These are phyloP conservation scores for Dendrocalamus sinicus DNA, from an alignment of 176 grass and related monocot genomes.

Conservation along the genomic window DNA sequence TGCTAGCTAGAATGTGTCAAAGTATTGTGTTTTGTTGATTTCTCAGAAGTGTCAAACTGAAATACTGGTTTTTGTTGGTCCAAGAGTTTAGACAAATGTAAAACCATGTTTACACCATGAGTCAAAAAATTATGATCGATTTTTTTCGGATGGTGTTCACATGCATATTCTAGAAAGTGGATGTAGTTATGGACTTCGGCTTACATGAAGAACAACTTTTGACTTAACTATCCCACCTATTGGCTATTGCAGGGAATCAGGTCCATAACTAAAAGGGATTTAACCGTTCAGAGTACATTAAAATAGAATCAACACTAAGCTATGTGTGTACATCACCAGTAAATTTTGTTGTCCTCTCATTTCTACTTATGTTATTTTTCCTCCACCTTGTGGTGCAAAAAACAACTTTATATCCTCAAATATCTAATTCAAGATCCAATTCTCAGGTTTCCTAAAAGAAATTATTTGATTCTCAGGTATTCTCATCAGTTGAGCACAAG, in stretches of 20 bases:
- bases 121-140: neutral
- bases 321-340: neutral
- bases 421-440: neutral
- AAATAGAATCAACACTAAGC: constrained; percentile 4
- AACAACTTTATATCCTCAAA: neutral
- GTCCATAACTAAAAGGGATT: neutral
- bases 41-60: constrained; percentile 9
- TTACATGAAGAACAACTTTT: constrained; percentile 27
- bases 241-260: neutral
- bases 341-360: neutral
- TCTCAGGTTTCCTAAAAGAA: neutral
- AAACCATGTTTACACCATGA: constrained; percentile 39
- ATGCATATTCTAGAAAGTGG: constrained; percentile 1
- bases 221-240: neutral
- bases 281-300: neutral
- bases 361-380: neutral
- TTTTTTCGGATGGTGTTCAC: constrained; percentile 36
- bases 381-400: neutral
- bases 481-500: neutral
- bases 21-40: constrained; percentile 7
- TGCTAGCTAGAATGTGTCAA: constrained; percentile 43
- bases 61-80: constrained; percentile 2
- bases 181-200: constrained; percentile 1
- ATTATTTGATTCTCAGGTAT: neutral
- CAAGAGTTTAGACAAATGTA: constrained; percentile 38